Conservation (phyloP, 257 asterid genomes). For the Penstemon davidsonii region DNA sequence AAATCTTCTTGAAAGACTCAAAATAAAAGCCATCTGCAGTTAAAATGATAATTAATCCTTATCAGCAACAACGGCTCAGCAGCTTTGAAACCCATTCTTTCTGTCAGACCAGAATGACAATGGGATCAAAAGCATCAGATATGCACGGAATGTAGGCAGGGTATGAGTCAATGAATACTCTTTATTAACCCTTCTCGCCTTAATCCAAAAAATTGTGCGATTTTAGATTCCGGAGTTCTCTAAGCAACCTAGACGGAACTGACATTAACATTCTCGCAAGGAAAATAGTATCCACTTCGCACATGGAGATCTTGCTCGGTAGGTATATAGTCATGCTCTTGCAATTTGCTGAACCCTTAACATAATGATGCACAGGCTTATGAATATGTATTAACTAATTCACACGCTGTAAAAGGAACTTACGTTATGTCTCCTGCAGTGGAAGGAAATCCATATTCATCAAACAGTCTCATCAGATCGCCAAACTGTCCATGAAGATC, state of each 20-base stretch:
- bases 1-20: slow-evolving; percentile 1
- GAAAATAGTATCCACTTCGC: slow-evolving; percentile 1
- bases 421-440: slow-evolving; percentile 99
- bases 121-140: not conserved
- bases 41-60: too few relatives aligned
- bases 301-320: not conserved
- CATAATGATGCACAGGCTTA: slow-evolving; percentile 13
- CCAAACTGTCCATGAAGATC: slow-evolving; percentile 99
- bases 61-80: not conserved
- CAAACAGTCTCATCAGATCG: slow-evolving; percentile 95
- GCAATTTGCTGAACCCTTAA: not conserved
- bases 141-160: not conserved
- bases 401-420: slow-evolving; percentile 35
- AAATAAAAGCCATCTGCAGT: not conserved
- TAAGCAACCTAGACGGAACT: slow-evolving; percentile 9
- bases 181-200: not conserved
- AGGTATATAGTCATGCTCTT: not conserved
- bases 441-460: slow-evolving; percentile 99
- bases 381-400: not conserved
- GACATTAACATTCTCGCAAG: not conserved
- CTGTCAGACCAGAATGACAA: not conserved
- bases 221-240: slow-evolving; percentile 15
- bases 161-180: not conserved
- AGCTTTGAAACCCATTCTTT: not conserved
- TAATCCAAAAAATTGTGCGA: not conserved